These are phyloP conservation scores for Fusarium brachygibbosum DNA, from an alignment of 2,329 filamentous ascomycete genomes.

Conservation along the genomic window DNA sequence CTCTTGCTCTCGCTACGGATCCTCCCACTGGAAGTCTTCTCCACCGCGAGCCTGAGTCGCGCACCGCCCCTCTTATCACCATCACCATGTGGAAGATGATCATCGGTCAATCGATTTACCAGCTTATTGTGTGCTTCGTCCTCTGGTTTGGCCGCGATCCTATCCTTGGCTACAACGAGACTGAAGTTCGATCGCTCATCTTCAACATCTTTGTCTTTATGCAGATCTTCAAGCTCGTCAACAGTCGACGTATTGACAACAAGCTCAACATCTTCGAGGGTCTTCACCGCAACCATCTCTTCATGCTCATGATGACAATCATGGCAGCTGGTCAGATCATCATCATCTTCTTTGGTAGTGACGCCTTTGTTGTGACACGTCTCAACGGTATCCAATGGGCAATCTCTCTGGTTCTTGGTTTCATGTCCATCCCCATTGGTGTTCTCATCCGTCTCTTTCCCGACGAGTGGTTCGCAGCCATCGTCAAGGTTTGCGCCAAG, in stretches of 20 bases:
- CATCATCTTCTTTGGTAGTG: conserved; percentile 57
- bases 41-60: conserved; percentile 65
- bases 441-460: conserved; percentile 80
- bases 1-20: conserved; percentile 73
- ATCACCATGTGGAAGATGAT: conserved; percentile 78
- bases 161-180: conserved; percentile 63
- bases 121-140: conserved; percentile 69
- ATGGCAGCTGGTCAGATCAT: conserved; percentile 46
- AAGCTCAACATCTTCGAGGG: conserved; percentile 90
- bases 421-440: conserved; percentile 81
- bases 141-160: conserved; percentile 70
- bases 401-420: conserved; percentile 81
- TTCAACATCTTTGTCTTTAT: conserved; percentile 81
- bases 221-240: conserved; percentile 78
- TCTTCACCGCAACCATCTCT: conserved; percentile 48
- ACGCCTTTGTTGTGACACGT: conserved; percentile 75
- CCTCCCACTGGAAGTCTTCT: conserved; percentile 70
- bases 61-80: conserved; percentile 80
- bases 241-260: conserved; percentile 80
- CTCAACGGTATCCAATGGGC: conserved; percentile 82
- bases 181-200: conserved; percentile 66
- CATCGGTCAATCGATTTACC: conserved; percentile 70
- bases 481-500: conserved; percentile 24
- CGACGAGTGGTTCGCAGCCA: conserved; percentile 63
- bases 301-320: conserved; percentile 51